Conservation (phyloP, 495 filamentous ascomycete genomes). For the Daldinia grandis region DNA sequence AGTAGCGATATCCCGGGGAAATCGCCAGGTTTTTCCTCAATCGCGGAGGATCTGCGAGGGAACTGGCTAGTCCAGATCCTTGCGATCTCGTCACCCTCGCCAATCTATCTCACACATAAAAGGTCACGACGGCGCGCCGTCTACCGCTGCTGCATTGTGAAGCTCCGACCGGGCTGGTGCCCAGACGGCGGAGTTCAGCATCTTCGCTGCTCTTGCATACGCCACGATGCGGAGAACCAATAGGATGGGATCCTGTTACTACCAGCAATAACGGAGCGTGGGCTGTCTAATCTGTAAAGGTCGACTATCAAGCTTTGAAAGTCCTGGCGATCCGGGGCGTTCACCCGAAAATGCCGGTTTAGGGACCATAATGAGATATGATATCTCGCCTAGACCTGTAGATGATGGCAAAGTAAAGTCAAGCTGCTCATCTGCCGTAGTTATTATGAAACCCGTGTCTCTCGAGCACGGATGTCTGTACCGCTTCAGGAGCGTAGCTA, state of each 20-base stretch:
- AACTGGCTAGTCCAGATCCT: conserved; percentile 18
- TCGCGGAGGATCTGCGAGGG: conserved; percentile 18
- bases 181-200: conserved; percentile 15
- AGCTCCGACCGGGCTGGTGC: conserved; percentile 10
- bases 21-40: conserved; percentile 23
- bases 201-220: conserved; percentile 21
- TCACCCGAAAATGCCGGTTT: conserved; percentile 28
- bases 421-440: background rate
- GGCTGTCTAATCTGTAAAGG: conserved; percentile 17
- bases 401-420: background rate
- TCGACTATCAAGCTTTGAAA: conserved; percentile 20
- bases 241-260: conserved; percentile 27
- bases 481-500: background rate
- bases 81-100: conserved; percentile 35
- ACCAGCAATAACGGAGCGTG: conserved; percentile 17
- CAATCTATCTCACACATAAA: conserved; percentile 39
- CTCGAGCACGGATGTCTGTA: background rate
- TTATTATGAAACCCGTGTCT: background rate
- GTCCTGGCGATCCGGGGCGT: conserved; percentile 30
- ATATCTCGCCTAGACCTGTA: conserved; percentile 4
- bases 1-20: conserved; percentile 20
- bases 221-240: conserved; percentile 33
- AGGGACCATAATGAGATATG: conserved; percentile 25
- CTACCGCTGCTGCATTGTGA: conserved; percentile 6
- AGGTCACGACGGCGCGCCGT: conserved; percentile 3